Conservation (phyloP, 257 asterid species). For the Apocynum venetum region DNA sequence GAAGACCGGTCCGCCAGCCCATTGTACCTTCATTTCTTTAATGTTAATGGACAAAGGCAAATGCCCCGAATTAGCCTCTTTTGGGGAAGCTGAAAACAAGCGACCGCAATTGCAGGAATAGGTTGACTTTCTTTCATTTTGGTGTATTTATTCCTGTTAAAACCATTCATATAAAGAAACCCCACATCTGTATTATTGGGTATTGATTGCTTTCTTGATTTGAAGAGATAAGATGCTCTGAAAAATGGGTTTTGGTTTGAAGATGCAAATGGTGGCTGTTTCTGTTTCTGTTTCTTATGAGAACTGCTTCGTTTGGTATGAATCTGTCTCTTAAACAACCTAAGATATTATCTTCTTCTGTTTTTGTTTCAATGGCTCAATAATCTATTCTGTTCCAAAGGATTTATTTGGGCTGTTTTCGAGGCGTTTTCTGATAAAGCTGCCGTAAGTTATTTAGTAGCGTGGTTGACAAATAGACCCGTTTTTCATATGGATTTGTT, state of each 20-base stretch:
- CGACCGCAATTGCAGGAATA: neutral
- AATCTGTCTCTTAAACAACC: conserved; percentile 13
- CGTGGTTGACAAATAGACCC: conserved; percentile 16
- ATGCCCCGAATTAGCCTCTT: conserved; percentile 9
- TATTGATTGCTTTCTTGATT: conserved; percentile 18
- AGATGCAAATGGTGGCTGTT: conserved; percentile 39
- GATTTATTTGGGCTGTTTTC: conserved; percentile 18
- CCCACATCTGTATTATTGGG: conserved; percentile 27
- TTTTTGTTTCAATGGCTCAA: conserved; percentile 4
- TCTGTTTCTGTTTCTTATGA: conserved; percentile 23
- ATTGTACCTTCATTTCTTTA: too few relatives aligned
- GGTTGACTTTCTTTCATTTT: conserved; percentile 15
- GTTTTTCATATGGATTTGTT: conserved; percentile 11
- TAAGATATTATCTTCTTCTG: conserved; percentile 13
- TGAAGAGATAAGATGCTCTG: conserved; percentile 19
- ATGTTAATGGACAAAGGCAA: too few relatives aligned
- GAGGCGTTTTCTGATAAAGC: conserved; percentile 13
- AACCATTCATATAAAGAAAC: conserved; percentile 29
- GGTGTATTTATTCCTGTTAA: conserved; percentile 20
- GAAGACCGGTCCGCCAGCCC: too few relatives aligned
- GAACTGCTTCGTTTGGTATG: conserved; percentile 53
- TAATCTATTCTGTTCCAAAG: conserved; percentile 13
- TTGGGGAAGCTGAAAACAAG: conserved; percentile 9
- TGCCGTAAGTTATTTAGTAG: conserved; percentile 12
- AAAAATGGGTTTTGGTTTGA: conserved; percentile 35